Percentiles rank a stretch among this genome's conserved stretches.
Conservation (phyloP, 129 eudicot species). For the Kitagawia praeruptora region DNA sequence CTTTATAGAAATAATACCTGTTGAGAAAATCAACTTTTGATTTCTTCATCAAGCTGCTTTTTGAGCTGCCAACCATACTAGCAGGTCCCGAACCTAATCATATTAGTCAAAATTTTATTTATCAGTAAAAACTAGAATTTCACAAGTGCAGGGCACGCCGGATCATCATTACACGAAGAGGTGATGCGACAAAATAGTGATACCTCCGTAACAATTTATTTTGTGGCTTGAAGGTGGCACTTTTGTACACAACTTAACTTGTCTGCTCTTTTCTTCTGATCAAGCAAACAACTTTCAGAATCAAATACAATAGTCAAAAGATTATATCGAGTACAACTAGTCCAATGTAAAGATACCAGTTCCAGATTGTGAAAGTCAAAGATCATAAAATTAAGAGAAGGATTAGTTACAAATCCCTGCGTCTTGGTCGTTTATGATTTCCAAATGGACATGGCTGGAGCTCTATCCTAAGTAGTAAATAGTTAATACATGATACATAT, state of each 20-base stretch:
- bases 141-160: not conserved
- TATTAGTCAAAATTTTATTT: not conserved
- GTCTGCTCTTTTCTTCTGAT: conserved; percentile 66
- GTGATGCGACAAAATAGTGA: not conserved
- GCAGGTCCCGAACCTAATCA: conserved; percentile 36
- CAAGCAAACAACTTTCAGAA: not conserved
- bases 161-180: not conserved
- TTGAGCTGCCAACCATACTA: conserved; percentile 49
- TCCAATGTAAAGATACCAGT: no score
- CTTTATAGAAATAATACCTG: conserved; percentile 36
- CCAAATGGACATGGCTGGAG: not conserved
- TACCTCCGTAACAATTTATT: conserved; percentile 70
- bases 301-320: not conserved
- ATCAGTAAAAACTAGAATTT: not conserved
- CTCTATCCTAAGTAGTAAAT: not conserved
- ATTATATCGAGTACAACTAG: not conserved
- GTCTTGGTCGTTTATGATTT: not conserved
- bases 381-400: not conserved
- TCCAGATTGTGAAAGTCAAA: not conserved
- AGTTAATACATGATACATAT: not conserved
- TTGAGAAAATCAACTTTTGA: conserved; percentile 61
- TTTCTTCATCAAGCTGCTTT: conserved; percentile 79
- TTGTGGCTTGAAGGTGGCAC: conserved; percentile 80
- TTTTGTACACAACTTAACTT: conserved; percentile 64
- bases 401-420: not conserved